Evolutionary conservation across 148 eudicot genomes (phyloP).

Genomic region (Persicaria tinctoria): DNA sequence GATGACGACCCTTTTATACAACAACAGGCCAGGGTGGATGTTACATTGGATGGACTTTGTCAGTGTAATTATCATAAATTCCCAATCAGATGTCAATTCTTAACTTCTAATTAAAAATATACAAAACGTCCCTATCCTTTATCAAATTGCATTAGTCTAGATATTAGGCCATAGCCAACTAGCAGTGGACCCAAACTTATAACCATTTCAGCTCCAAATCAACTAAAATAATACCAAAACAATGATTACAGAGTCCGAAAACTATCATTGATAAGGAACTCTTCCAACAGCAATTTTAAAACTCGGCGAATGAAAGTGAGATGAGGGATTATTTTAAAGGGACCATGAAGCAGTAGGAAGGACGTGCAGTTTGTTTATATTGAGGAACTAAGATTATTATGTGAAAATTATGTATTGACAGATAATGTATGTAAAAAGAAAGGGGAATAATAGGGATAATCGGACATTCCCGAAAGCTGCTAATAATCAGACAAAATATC

Average conservation of each 20-base stretch:
- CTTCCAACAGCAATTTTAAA: neutral
- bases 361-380: conserved; percentile 5
- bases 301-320: neutral
- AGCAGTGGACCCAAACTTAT: neutral
- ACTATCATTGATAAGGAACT: conserved; percentile 3
- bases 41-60: conserved; percentile 19
- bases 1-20: conserved; percentile 14
- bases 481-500: neutral
- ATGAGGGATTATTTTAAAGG: conserved; percentile 4
- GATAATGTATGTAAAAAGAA: neutral
- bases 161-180: neutral
- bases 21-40: conserved; percentile 12
- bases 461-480: conserved; percentile 11
- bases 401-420: neutral
- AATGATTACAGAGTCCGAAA: conserved; percentile 3
- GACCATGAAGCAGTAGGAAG: conserved; percentile 7
- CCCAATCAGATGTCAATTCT: neutral
- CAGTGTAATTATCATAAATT: conserved; percentile 15
- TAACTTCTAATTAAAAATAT: conserved; percentile 18
- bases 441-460: neutral
- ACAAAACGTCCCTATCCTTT: conserved; percentile 17
- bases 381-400: neutral
- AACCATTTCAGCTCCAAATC: conserved; percentile 2
- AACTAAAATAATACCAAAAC: neutral
- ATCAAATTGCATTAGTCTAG: neutral